Evolutionary conservation across 1,284 basidiomycete genomes (phyloP).

Genomic region (Binderoboletus segoi): DNA sequence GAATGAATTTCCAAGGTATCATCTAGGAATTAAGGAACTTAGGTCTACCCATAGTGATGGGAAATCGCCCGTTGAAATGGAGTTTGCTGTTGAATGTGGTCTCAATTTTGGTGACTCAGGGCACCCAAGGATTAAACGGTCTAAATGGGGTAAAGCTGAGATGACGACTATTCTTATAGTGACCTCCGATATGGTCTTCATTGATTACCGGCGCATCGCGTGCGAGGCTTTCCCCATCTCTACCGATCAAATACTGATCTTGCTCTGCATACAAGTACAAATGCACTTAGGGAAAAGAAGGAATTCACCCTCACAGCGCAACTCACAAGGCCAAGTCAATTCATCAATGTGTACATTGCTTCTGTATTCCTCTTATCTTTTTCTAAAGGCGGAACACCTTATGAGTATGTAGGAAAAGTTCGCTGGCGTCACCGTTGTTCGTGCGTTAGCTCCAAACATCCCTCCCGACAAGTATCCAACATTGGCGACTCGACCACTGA

Average conservation of each 20-base stretch:
- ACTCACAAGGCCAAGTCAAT: conserved; percentile 74
- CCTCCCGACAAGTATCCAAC: conserved; percentile 61
- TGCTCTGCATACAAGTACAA: conserved; percentile 53
- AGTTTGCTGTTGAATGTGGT: conserved; percentile 60
- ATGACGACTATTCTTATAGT: conserved; percentile 72
- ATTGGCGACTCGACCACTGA: conserved; percentile 68
- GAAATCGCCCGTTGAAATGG: conserved; percentile 58
- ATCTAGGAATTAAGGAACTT: conserved; percentile 51
- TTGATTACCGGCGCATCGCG: conserved; percentile 79
- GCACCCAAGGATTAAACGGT: conserved; percentile 45
- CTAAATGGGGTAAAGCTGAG: conserved; percentile 47
- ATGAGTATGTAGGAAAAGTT: conserved; percentile 59
- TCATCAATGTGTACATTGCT: conserved; percentile 60
- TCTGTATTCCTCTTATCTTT: conserved; percentile 47
- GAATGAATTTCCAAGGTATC: conserved; percentile 67
- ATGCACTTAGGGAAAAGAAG: conserved; percentile 56
- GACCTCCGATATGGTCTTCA: conserved; percentile 68
- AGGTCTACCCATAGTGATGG: conserved; percentile 45
- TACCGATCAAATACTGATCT: conserved; percentile 12
- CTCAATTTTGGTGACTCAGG: conserved; percentile 37
- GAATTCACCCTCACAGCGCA: conserved; percentile 58
- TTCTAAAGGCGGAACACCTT: conserved; percentile 3
- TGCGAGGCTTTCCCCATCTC: conserved; percentile 38
- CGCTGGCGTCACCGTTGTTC: conserved; percentile 60
- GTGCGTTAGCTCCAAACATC: conserved; percentile 59